Conservation (phyloP, 306 rosid genomes). For the Rosa lucieae region DNA sequence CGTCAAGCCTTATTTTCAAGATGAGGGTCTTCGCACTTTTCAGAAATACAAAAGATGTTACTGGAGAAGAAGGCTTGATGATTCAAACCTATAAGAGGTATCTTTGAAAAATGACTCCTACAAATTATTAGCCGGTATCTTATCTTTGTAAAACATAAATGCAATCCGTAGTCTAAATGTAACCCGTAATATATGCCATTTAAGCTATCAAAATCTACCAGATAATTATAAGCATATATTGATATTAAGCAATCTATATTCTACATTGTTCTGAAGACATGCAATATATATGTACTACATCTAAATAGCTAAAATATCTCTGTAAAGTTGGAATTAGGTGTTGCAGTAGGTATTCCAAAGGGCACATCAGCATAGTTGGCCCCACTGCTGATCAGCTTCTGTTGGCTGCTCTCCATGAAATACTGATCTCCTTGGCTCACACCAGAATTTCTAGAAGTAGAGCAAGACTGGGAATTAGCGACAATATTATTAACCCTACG, state of each 20-base stretch:
- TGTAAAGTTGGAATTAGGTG: background rate
- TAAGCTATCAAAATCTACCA: background rate
- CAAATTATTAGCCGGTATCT: too few relatives aligned
- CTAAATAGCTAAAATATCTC: conserved; percentile 1
- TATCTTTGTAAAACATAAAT: too few relatives aligned
- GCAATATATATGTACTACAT: background rate
- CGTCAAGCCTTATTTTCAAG: too few relatives aligned
- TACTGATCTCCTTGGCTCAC: background rate
- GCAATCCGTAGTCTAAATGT: too few relatives aligned
- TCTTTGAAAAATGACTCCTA: too few relatives aligned
- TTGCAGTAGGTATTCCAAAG: background rate
- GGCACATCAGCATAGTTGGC: background rate
- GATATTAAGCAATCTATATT: background rate
- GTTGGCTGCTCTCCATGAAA: background rate
- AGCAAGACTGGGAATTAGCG: background rate
- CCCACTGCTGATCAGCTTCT: background rate
- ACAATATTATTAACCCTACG: background rate
- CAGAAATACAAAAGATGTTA: too few relatives aligned
- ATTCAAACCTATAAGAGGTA: too few relatives aligned
- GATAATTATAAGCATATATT: background rate
- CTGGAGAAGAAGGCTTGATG: too few relatives aligned
- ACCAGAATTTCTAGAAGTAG: background rate
- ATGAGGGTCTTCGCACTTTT: too few relatives aligned
- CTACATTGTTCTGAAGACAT: background rate
- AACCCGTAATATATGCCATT: too few relatives aligned